Evolutionary conservation across 169 alveolate genomes (phyloP), one percentile per base, ranked within the genome.

Genomic region (Blepharisma undulans): DNA sequence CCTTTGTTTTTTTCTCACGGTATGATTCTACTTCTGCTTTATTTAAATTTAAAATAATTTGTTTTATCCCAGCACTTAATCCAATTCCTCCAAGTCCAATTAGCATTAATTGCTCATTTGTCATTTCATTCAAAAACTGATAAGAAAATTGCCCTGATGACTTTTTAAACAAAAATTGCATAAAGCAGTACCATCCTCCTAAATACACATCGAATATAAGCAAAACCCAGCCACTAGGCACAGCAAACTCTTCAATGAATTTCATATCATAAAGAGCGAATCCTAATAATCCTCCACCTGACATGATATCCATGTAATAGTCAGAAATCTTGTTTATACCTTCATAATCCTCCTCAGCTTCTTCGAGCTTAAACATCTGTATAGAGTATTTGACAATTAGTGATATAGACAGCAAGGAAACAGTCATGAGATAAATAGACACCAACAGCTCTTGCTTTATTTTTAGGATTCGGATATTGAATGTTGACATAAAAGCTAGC

Each of bases 181-280:
- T 33, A 30, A 82, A 82, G 48, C 89, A 34, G 22, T 82, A 82
- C 89, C 89, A 82, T 21, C 74, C 74, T n/a, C 32, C 76, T 21
- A 82, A 33, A 60, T 82, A 82, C 8, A 48, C 76, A 22, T 82
- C 89, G 36, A 82, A 82, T 8, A 82, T 60, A 32, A 34, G 27
- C 76, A 82, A 60, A 7, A 82, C 27, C 72, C 33, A 32, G 22
- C 74, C 14, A 30, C 89, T 82, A 8, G 89, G 89, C 21, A 22
- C 32, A 22, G 33, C 89, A 34, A 82, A 82, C 25, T 60, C 29
- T 59, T 34, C 48, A 21, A 82, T 22, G 18, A 32, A 32, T 30
- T 30, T 59, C 29, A 34, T 32, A n/a, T 82, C 89, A 22, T 32
- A 21, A 3, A 82, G 3, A 82, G 76, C 72, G 12, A 82, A 21